phyloP scores from a whole-genome alignment of 2,329 filamentous ascomycete genomes.

The Ascosphaera acerosa region DNA sequence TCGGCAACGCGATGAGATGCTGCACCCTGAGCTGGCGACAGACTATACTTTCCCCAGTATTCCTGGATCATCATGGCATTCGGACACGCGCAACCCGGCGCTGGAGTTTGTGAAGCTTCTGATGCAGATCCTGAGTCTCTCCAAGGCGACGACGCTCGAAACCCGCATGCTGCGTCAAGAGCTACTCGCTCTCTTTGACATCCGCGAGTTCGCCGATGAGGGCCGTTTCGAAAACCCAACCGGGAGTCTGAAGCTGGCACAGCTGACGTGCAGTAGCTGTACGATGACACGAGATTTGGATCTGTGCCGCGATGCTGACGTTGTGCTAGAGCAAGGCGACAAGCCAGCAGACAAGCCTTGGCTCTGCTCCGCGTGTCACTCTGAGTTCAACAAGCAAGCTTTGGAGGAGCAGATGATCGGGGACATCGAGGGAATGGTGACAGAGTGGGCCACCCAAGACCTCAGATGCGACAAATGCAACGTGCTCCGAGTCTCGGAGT shows the following conservation, averaged over 20 bases:
- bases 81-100: constrained; percentile 43
- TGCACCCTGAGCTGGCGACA: constrained; percentile 63
- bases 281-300: constrained; percentile 75
- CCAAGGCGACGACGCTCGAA: constrained; percentile 74
- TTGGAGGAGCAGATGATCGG: constrained; percentile 66
- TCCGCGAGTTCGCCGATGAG: constrained; percentile 76
- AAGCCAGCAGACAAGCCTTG: constrained; percentile 26
- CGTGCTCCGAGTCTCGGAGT: constrained; percentile 55
- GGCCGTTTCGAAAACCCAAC: constrained; percentile 75
- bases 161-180: constrained; percentile 74
- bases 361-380: constrained; percentile 52
- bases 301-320: constrained; percentile 66
- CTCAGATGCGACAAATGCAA: constrained; percentile 54
- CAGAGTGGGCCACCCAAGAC: constrained; percentile 75
- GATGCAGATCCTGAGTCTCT: constrained; percentile 76
- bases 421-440: constrained; percentile 45
- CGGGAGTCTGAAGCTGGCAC: constrained; percentile 42
- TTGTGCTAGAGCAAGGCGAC: constrained; percentile 27
- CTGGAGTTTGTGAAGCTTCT: constrained; percentile 80
- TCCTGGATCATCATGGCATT: constrained; percentile 27
- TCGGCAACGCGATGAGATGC: constrained; percentile 64
- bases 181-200: constrained; percentile 67
- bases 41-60: constrained; percentile 72
- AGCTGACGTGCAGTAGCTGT: constrained; percentile 73
- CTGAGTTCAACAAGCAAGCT: constrained; percentile 48